These are phyloP conservation scores for Boletus sp. DNA, from an alignment of 768 basidiomycete genomes.

Conservation along the genomic window DNA sequence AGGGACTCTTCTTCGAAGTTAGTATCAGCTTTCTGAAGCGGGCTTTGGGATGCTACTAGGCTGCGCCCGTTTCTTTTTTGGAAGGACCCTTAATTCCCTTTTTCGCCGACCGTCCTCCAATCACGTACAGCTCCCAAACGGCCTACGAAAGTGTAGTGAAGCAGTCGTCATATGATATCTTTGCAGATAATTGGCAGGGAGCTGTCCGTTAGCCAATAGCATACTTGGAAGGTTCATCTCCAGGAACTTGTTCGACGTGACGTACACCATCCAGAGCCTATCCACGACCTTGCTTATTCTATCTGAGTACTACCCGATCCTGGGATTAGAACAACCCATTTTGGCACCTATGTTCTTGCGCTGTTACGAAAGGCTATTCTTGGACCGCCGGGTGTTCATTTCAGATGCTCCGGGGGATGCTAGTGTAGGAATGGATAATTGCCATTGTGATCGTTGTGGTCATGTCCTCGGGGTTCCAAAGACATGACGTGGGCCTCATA, in stretches of 20 bases:
- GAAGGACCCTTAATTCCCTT: too few relatives aligned
- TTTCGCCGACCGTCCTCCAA: too few relatives aligned
- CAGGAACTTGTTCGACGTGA: constrained; percentile 40
- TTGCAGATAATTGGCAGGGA: too few relatives aligned
- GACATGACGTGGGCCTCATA: background rate
- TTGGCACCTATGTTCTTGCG: background rate
- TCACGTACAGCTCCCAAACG: too few relatives aligned
- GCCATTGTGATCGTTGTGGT: background rate
- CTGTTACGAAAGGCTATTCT: background rate
- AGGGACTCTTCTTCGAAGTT: too few relatives aligned
- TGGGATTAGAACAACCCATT: background rate
- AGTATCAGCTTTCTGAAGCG: too few relatives aligned
- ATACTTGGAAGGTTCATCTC: constrained; percentile 53
- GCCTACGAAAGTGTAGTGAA: too few relatives aligned
- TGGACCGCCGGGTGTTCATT: background rate
- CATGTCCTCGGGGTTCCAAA: background rate
- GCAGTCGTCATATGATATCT: too few relatives aligned
- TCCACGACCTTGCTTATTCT: constrained; percentile 37
- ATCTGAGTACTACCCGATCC: background rate
- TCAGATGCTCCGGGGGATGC: background rate
- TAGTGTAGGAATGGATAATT: background rate
- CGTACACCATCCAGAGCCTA: constrained; percentile 40
- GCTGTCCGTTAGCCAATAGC: too few relatives aligned
- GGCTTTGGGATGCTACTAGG: too few relatives aligned
- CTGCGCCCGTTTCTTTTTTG: too few relatives aligned